phyloP scores from a whole-genome alignment of 2,329 filamentous ascomycete species.

The Chalaropsis ovoidea region DNA sequence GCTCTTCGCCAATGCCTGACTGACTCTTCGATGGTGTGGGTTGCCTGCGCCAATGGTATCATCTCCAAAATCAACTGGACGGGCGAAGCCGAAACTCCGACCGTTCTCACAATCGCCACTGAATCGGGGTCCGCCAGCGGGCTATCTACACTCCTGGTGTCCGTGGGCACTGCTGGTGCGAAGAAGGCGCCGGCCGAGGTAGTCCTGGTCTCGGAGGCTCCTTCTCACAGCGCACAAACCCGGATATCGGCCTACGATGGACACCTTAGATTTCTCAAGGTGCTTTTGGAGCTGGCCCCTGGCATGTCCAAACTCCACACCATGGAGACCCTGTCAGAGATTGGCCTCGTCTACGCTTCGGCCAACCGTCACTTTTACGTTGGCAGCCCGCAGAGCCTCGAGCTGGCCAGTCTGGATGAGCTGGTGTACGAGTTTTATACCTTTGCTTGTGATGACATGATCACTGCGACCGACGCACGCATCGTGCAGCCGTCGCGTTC shows the following conservation, averaged over 20 bases:
- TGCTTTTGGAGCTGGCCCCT: conserved; percentile 19
- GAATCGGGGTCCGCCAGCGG: conserved; percentile 39
- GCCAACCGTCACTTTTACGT: conserved; percentile 35
- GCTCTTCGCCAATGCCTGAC: conserved; percentile 36
- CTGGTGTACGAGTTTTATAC: conserved; percentile 38
- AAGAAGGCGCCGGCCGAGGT: conserved; percentile 36
- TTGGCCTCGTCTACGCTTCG: conserved; percentile 26
- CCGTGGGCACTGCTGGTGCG: conserved; percentile 28
- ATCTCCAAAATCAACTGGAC: conserved; percentile 52
- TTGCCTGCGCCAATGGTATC: conserved; percentile 48
- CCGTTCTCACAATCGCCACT: conserved; percentile 26
- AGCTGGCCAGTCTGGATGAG: conserved; percentile 28
- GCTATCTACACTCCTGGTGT: conserved; percentile 37
- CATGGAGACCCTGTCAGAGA: conserved; percentile 16
- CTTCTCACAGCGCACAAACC: conserved; percentile 13
- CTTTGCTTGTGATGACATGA: conserved; percentile 51
- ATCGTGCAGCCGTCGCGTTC: conserved; percentile 29
- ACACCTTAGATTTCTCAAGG: conserved; percentile 21
- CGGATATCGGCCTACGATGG: conserved; percentile 23
- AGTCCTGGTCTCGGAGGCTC: conserved; percentile 38
- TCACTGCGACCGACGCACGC: conserved; percentile 58
- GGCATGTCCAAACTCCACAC: conserved; percentile 20
- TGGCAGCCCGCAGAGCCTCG: conserved; percentile 29
- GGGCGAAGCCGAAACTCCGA: conserved; percentile 26
- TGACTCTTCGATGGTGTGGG: conserved; percentile 45